Percentiles rank a stretch among this genome's conserved stretches.
These are phyloP conservation scores for Eucalyptus curtisii DNA, from an alignment of 345 rosid species.

Conservation along the genomic window DNA sequence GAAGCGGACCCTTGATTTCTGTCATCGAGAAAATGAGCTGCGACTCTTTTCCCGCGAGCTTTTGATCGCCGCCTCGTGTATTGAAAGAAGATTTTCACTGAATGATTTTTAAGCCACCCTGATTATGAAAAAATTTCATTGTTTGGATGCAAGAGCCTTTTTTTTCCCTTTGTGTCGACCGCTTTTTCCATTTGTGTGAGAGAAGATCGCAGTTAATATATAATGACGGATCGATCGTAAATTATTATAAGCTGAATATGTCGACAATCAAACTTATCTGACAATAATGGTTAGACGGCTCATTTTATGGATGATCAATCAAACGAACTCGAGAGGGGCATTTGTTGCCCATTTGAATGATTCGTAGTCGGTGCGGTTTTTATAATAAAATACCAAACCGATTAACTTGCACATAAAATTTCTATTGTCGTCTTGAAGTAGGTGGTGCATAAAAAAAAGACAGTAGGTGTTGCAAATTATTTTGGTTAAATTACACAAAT, in stretches of 20 bases:
- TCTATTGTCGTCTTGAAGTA: not conserved
- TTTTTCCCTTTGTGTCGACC: rapidly evolving
- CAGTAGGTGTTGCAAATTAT: not conserved
- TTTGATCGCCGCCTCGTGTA: not conserved
- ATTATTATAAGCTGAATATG: rapidly evolving
- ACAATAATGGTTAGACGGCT: no score
- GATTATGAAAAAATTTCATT: rapidly evolving
- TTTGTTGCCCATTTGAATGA: not conserved
- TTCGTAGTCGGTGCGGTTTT: not conserved
- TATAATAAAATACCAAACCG: not conserved
- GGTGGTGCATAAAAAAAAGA: not conserved
- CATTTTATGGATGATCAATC: not conserved
- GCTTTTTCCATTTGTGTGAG: not conserved
- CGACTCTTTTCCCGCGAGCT: rapidly evolving
- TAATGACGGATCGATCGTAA: rapidly evolving
- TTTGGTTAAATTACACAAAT: not conserved
- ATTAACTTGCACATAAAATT: not conserved
- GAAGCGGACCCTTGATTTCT: not conserved
- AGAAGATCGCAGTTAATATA: rapidly evolving
- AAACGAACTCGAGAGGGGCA: rapidly evolving
- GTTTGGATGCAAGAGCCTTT: not conserved
- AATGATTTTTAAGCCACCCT: rapidly evolving
- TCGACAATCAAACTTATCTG: rapidly evolving
- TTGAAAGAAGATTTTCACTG: rapidly evolving
- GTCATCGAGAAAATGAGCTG: no score